Conservation (phyloP, 1,284 basidiomycete genomes). For the Ustilago nuda region DNA sequence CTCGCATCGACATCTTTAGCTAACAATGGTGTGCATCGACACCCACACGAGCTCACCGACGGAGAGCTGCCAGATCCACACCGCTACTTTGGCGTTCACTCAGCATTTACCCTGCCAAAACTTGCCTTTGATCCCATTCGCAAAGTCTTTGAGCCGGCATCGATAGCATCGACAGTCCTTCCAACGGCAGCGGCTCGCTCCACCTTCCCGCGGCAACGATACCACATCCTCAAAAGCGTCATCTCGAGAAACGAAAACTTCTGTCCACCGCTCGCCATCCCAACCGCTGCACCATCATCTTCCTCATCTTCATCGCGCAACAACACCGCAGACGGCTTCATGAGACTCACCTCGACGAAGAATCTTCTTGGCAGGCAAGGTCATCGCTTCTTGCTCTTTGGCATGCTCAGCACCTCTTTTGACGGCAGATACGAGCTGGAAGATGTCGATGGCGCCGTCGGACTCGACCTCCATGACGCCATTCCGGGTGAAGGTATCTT, state of each 20-base stretch:
- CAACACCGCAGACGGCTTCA: slow-evolving; percentile 43
- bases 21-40: slow-evolving; percentile 14
- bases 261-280: slow-evolving; percentile 60
- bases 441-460: slow-evolving; percentile 90
- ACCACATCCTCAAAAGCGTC: slow-evolving; percentile 58
- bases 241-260: slow-evolving; percentile 68
- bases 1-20: background rate
- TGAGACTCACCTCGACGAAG: slow-evolving; percentile 88
- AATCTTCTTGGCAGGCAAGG: slow-evolving; percentile 92
- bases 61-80: slow-evolving; percentile 82
- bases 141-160: slow-evolving; percentile 78
- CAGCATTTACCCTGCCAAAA: slow-evolving; percentile 93
- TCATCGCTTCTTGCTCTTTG: slow-evolving; percentile 90
- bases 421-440: slow-evolving; percentile 91
- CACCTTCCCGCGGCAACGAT: slow-evolving; percentile 53
- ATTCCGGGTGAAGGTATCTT: slow-evolving; percentile 92
- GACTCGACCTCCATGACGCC: slow-evolving; percentile 86
- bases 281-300: slow-evolving; percentile 9
- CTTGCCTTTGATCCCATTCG: slow-evolving; percentile 88
- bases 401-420: slow-evolving; percentile 89
- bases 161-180: slow-evolving; percentile 39
- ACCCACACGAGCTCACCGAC: slow-evolving; percentile 55
- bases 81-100: slow-evolving; percentile 83
- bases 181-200: slow-evolving; percentile 51
- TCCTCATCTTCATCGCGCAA: slow-evolving; percentile 16